Conservation (phyloP, 2,329 filamentous ascomycete genomes). For the Diaporthe vexans region DNA sequence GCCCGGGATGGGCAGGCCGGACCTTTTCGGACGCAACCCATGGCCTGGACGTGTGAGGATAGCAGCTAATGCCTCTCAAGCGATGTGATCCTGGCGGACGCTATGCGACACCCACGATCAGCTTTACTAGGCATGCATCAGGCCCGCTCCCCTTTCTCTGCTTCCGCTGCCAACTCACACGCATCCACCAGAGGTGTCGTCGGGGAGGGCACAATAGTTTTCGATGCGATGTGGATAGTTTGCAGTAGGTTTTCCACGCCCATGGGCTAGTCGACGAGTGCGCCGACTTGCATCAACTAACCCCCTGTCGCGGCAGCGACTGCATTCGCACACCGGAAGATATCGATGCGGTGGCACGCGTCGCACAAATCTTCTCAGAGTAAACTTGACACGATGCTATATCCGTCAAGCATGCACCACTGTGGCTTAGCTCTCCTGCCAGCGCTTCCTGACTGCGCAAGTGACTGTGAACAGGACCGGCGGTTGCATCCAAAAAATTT, state of each 20-base stretch:
- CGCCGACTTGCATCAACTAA: constrained; percentile 29
- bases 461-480: constrained; percentile 10
- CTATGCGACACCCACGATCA: constrained; percentile 6
- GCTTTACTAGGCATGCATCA: constrained; percentile 19
- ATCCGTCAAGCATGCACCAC: constrained; percentile 29
- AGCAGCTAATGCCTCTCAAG: not conserved
- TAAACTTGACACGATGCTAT: not conserved
- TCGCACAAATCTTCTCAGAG: not conserved
- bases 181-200: constrained; percentile 36
- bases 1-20: constrained; percentile 6
- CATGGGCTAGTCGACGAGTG: constrained; percentile 1
- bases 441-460: not conserved
- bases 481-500: constrained; percentile 7
- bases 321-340: constrained; percentile 7
- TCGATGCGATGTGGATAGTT: constrained; percentile 2
- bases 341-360: constrained; percentile 9
- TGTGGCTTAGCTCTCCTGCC: constrained; percentile 10
- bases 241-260: constrained; percentile 11
- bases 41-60: not conserved
- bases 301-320: constrained; percentile 3
- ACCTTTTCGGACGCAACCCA: constrained; percentile 7
- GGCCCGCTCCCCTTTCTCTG: not conserved
- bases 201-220: not conserved
- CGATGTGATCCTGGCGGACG: constrained; percentile 3
- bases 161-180: constrained; percentile 38